Evolutionary conservation across 108 stramenopile genomes (phyloP).

Genomic region (Cyclostephanos tholiformis): DNA sequence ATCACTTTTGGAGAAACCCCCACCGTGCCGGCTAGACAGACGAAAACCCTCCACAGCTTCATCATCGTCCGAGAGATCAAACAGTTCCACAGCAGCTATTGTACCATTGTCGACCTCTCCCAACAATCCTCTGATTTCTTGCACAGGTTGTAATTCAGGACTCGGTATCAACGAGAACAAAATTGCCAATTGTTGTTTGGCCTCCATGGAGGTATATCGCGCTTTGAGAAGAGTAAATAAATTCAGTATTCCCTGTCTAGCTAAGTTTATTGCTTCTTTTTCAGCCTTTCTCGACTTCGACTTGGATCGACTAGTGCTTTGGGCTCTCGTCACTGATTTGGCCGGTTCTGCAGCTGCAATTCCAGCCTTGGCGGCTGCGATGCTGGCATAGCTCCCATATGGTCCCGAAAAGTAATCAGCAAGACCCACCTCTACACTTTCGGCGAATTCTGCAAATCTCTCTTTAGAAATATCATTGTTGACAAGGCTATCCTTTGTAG

Average conservation of each 20-base stretch:
- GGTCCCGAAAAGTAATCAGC: slow-evolving; percentile 89
- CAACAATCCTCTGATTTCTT: slow-evolving; percentile 73
- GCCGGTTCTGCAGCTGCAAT: slow-evolving; percentile 59
- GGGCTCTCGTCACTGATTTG: slow-evolving; percentile 37
- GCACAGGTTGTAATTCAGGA: slow-evolving; percentile 75
- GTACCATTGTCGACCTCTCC: slow-evolving; percentile 89
- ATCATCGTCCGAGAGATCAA: slow-evolving; percentile 27
- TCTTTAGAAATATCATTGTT: slow-evolving; percentile 18
- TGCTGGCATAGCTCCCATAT: slow-evolving; percentile 78
- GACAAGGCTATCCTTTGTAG: not conserved
- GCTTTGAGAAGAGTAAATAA: slow-evolving; percentile 81
- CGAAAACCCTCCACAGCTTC: slow-evolving; percentile 45
- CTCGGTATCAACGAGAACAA: slow-evolving; percentile 83
- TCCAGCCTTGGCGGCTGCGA: slow-evolving; percentile 73
- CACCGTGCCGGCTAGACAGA: slow-evolving; percentile 72
- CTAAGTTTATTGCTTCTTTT: slow-evolving; percentile 30
- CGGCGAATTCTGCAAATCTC: slow-evolving; percentile 85
- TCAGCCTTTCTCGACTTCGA: slow-evolving; percentile 13
- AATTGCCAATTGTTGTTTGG: slow-evolving; percentile 85
- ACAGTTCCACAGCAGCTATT: slow-evolving; percentile 55
- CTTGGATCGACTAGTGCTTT: not conserved
- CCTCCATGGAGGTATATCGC: slow-evolving; percentile 72
- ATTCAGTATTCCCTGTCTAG: slow-evolving; percentile 79
- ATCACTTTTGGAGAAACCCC: slow-evolving; percentile 67
- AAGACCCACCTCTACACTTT: slow-evolving; percentile 82